A percentile compares a stretch with the other conserved stretches of the same genome.
Evolutionary conservation across 225 moss, liverwort and hornwort species (phyloP).

Genomic region (Physcomitrium patens): DNA sequence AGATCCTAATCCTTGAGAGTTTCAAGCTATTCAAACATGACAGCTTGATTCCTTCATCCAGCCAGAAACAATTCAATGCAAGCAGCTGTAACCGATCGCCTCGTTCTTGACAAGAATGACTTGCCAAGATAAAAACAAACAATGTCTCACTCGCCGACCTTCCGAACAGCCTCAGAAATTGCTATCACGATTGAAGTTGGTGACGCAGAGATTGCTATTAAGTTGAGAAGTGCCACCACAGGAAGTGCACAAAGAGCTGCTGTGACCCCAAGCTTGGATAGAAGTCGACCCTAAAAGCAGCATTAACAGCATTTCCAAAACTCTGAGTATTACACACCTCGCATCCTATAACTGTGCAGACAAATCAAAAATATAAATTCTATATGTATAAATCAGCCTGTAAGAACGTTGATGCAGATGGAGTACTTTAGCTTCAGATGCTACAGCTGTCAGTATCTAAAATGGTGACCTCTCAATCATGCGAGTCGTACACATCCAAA

Average conservation of each 20-base stretch:
- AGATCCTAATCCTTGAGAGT: neutral
- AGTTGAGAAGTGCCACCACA: constrained; percentile 61
- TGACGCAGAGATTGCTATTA: constrained; percentile 57
- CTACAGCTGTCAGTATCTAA: neutral
- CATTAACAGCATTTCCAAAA: constrained; percentile 15
- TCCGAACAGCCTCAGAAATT: constrained; percentile 59
- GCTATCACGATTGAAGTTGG: constrained; percentile 64
- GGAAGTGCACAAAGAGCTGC: constrained; percentile 62
- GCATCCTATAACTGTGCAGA: neutral
- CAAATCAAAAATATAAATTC: neutral
- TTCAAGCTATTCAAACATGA: constrained; percentile 4
- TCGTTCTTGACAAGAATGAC: constrained; percentile 9
- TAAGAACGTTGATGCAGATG: neutral
- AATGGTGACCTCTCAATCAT: constrained; percentile 5
- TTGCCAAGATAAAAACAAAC: constrained; percentile 21
- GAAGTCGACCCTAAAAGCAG: constrained; percentile 56
- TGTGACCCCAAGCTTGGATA: constrained; percentile 58
- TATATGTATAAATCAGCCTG: neutral
- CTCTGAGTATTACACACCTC: constrained; percentile 11
- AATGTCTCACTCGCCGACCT: constrained; percentile 65
- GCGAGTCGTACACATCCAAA: constrained; percentile 3
- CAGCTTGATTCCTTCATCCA: constrained; percentile 16
- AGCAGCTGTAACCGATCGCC: neutral
- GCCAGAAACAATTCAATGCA: constrained; percentile 11
- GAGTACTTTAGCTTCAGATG: constrained; percentile 7